Evolutionary conservation across 306 rosid species (phyloP).

Genomic region (Prunus campanulata): DNA sequence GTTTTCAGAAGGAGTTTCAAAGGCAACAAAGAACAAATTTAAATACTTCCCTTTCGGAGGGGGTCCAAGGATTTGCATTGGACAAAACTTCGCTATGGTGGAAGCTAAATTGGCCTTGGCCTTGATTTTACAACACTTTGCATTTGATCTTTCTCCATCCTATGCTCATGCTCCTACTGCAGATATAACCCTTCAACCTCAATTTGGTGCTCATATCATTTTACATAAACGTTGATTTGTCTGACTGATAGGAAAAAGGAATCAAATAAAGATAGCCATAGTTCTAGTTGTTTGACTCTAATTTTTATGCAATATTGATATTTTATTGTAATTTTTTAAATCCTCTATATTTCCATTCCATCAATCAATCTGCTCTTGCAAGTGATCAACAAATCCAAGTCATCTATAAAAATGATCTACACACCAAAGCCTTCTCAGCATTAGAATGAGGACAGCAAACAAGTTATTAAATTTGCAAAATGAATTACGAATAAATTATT

Average conservation of each 20-base stretch:
- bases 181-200: slow-evolving; percentile 21
- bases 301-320: no score
- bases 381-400: no score
- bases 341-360: no score
- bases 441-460: no score
- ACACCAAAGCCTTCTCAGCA: no score
- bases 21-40: slow-evolving; percentile 42
- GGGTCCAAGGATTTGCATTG: slow-evolving; percentile 65
- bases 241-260: background rate
- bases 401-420: no score
- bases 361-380: no score
- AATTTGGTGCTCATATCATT: slow-evolving; percentile 31
- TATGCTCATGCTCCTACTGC: slow-evolving; percentile 30
- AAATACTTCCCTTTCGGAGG: slow-evolving; percentile 56
- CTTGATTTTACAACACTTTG: slow-evolving; percentile 36
- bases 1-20: slow-evolving; percentile 45
- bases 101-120: slow-evolving; percentile 47
- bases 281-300: no score
- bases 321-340: no score
- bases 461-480: no score
- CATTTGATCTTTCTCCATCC: slow-evolving; percentile 41
- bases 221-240: slow-evolving; percentile 13
- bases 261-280: background rate
- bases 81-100: slow-evolving; percentile 42
- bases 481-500: no score